These are phyloP conservation scores for Platanthera guangdongensis DNA, from an alignment of 106 monocot species.

Conservation along the genomic window DNA sequence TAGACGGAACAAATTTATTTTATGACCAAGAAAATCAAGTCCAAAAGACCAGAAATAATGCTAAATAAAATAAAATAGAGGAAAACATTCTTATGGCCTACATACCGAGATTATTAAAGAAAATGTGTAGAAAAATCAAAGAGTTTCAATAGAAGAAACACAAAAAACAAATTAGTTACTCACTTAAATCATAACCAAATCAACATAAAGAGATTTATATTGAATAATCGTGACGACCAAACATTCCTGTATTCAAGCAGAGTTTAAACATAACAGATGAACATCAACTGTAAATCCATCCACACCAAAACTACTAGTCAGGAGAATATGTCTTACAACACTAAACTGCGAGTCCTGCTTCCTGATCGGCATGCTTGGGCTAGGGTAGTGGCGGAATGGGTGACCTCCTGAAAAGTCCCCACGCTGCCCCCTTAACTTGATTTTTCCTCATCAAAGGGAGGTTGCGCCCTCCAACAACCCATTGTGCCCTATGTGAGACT, in stretches of 20 bases:
- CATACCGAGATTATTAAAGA: neutral
- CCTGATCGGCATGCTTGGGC: no score
- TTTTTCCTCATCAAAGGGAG: no score
- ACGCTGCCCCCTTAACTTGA: no score
- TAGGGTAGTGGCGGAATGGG: no score
- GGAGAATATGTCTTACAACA: no score
- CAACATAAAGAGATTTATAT: neutral
- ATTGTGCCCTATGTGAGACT: no score
- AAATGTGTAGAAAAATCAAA: neutral
- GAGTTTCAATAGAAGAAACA: neutral
- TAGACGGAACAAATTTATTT: neutral
- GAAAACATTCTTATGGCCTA: neutral
- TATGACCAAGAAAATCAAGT: neutral
- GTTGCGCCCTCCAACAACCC: no score
- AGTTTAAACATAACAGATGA: neutral
- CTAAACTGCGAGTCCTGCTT: no score
- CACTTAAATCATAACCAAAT: neutral
- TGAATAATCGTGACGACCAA: neutral
- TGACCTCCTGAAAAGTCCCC: no score
- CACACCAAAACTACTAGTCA: no score
- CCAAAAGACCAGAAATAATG: neutral
- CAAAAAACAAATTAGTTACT: neutral
- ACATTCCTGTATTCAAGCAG: neutral
- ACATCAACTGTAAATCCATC: no score
- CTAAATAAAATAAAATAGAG: neutral